Evolutionary conservation across 2,329 filamentous ascomycete species (phyloP).

Genomic region (Colletotrichum sp.): DNA sequence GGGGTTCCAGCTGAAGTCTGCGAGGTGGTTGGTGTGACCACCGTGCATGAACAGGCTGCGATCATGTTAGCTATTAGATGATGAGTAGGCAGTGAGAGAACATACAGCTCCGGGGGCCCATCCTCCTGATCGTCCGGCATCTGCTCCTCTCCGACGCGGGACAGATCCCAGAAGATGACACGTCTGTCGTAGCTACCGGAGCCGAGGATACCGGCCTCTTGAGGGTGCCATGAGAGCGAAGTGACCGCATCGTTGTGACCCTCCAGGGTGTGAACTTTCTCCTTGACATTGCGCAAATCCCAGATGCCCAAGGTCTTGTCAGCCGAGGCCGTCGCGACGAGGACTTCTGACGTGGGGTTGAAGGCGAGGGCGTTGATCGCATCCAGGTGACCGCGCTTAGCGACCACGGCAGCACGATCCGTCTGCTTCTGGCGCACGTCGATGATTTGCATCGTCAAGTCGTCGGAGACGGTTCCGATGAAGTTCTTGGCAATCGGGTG

Average conservation of each 20-base stretch:
- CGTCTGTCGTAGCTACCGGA: constrained; percentile 92
- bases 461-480: constrained; percentile 93
- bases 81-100: neutral
- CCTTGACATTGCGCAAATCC: constrained; percentile 90
- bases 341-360: constrained; percentile 87
- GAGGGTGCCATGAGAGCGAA: constrained; percentile 92
- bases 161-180: constrained; percentile 96
- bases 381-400: constrained; percentile 79
- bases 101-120: constrained; percentile 87
- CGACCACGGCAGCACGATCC: constrained; percentile 71
- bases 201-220: constrained; percentile 85
- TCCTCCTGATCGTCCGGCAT: constrained; percentile 94
- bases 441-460: constrained; percentile 89
- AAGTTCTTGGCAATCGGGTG: constrained; percentile 85
- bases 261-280: constrained; percentile 88
- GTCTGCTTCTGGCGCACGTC: constrained; percentile 77
- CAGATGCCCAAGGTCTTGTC: constrained; percentile 96
- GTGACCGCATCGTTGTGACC: constrained; percentile 90
- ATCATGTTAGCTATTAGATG: constrained; percentile 23
- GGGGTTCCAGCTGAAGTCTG: constrained; percentile 97
- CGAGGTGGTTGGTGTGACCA: constrained; percentile 94
- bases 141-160: constrained; percentile 91
- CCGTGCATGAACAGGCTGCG: constrained; percentile 94
- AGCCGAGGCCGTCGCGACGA: constrained; percentile 90
- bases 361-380: constrained; percentile 97